Evolutionary conservation across 176 grass and related monocot genomes (phyloP).

Genomic region (Juncus inflexus): DNA sequence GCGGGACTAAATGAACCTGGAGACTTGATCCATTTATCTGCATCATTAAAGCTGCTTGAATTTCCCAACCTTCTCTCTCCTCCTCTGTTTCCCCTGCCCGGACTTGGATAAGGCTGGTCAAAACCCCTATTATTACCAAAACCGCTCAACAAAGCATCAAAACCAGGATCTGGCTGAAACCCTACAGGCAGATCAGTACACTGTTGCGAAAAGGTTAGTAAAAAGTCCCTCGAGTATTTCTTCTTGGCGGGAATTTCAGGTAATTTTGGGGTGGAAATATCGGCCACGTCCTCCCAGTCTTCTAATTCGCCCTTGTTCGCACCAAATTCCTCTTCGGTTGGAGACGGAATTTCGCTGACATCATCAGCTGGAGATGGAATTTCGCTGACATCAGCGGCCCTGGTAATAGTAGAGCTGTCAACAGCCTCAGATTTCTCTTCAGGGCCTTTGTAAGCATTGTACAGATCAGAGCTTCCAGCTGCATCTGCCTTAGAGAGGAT

Average conservation of each 20-base stretch:
- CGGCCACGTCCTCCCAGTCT: constrained; percentile 94
- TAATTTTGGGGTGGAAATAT: constrained; percentile 42
- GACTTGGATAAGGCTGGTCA: constrained; percentile 50
- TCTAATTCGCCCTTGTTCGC: constrained; percentile 64
- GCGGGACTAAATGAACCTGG: constrained; percentile 43
- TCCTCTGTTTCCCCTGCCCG: constrained; percentile 40
- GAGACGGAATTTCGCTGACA: constrained; percentile 6
- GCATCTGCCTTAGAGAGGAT: constrained; percentile 94
- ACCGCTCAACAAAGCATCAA: constrained; percentile 42
- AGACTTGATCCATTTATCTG: constrained; percentile 65
- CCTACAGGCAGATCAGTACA: constrained; percentile 59
- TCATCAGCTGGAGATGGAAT: constrained; percentile 7
- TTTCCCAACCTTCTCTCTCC: constrained; percentile 57
- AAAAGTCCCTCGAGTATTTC: constrained; percentile 88
- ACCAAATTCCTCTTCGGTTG: constrained; percentile 46
- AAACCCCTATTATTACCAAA: constrained; percentile 41
- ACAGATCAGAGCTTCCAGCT: constrained; percentile 79
- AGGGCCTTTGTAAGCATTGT: constrained; percentile 88
- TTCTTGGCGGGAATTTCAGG: constrained; percentile 40
- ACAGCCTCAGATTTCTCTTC: constrained; percentile 53
- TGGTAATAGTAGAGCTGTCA: constrained; percentile 23
- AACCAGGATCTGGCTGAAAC: constrained; percentile 45
- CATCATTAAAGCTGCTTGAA: constrained; percentile 50
- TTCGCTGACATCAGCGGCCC: constrained; percentile 28
- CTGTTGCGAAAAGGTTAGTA: constrained; percentile 53